Evolutionary conservation across 164 flowering plant species (phyloP).

Genomic region (Macadamia integrifolia): DNA sequence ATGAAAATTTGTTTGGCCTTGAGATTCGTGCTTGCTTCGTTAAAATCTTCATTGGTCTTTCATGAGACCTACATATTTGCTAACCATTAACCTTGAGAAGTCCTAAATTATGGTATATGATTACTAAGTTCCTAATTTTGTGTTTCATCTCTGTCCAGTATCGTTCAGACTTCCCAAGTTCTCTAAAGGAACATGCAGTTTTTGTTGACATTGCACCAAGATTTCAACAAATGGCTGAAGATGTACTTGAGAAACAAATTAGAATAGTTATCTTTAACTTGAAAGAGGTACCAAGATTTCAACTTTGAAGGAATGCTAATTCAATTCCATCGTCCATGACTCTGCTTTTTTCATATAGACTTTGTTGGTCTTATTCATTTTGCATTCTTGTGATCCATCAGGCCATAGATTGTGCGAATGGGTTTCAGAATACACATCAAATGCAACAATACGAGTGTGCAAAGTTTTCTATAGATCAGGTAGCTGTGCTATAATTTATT

Average conservation of each 20-base stretch:
- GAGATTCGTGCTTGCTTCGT: too few relatives aligned
- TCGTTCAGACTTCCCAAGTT: slow-evolving; percentile 64
- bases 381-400: slow-evolving; percentile 19
- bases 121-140: neutral
- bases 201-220: slow-evolving; percentile 87
- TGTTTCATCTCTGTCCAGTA: slow-evolving; percentile 40
- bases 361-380: slow-evolving; percentile 1
- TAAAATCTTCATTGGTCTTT: too few relatives aligned
- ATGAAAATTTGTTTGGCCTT: too few relatives aligned
- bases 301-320: too few relatives aligned
- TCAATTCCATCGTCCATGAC: neutral
- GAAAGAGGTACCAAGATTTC: slow-evolving; percentile 52
- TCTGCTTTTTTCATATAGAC: neutral
- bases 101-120: too few relatives aligned
- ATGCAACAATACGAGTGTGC: slow-evolving; percentile 73
- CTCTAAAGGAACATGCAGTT: slow-evolving; percentile 64
- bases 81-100: too few relatives aligned
- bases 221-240: slow-evolving; percentile 70
- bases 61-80: too few relatives aligned
- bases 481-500: slow-evolving; percentile 15
- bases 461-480: slow-evolving; percentile 90
- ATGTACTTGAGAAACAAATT: slow-evolving; percentile 66
- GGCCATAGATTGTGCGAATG: slow-evolving; percentile 97
- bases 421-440: slow-evolving; percentile 94
- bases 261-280: slow-evolving; percentile 57